Conservation (phyloP, 2,329 filamentous ascomycete species). For the Chaetomiaceae sp. region DNA sequence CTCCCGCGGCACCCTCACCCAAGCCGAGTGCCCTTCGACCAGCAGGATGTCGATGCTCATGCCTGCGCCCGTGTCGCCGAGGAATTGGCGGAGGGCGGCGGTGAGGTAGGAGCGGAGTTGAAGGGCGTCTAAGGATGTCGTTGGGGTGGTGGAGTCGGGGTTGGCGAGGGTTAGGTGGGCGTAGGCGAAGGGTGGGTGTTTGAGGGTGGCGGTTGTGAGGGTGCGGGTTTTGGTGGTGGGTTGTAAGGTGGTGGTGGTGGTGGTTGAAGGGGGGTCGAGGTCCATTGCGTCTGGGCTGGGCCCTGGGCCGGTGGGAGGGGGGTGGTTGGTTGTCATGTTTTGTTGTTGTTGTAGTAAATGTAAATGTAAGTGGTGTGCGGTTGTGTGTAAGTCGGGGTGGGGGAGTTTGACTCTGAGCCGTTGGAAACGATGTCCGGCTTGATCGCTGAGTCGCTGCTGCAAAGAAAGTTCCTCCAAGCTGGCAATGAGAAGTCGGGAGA, state of each 20-base stretch:
- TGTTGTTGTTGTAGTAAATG: background rate
- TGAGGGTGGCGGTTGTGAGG: constrained; percentile 49
- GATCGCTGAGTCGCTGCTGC: too few relatives aligned
- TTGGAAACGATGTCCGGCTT: too few relatives aligned
- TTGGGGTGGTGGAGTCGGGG: background rate
- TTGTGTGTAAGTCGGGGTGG: background rate
- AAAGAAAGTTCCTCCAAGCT: too few relatives aligned
- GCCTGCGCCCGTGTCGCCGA: constrained; percentile 63
- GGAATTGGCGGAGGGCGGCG: constrained; percentile 60
- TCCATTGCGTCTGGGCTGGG: background rate
- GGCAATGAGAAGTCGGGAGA: too few relatives aligned
- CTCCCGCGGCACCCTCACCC: constrained; percentile 60
- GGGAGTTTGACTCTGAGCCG: too few relatives aligned
- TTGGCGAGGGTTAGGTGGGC: constrained; percentile 42
- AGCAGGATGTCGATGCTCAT: constrained; percentile 69
- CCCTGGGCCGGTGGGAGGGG: too few relatives aligned
- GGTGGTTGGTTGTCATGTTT: background rate
- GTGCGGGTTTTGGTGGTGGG: constrained; percentile 39
- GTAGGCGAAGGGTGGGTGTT: constrained; percentile 51
- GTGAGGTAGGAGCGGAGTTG: constrained; percentile 60
- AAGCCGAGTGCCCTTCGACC: constrained; percentile 44
- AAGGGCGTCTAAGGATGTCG: constrained; percentile 51
- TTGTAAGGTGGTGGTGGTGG: background rate
- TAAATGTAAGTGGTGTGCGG: background rate
- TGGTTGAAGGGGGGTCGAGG: background rate